phyloP scores from a whole-genome alignment of 2,329 filamentous ascomycete species.

The Bretziella fagacearum region DNA sequence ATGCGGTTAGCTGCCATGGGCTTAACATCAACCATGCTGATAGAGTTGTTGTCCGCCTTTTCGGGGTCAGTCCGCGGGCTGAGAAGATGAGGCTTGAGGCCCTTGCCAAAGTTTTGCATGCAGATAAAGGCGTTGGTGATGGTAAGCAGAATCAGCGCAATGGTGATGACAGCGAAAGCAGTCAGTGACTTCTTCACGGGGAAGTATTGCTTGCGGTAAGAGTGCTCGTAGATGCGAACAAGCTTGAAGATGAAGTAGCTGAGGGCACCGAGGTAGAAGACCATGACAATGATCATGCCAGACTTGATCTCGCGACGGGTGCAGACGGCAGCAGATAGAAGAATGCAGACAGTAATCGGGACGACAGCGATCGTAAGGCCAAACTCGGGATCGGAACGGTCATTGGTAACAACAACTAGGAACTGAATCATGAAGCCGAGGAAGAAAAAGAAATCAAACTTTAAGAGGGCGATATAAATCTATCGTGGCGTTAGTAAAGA shows the following conservation, averaged over 20 bases:
- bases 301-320: conserved; percentile 60
- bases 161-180: conserved; percentile 84
- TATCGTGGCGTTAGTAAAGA: conserved; percentile 22
- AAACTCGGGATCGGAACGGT: conserved; percentile 53
- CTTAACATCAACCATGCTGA: conserved; percentile 40
- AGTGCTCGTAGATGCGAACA: conserved; percentile 73
- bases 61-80: conserved; percentile 32
- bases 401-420: conserved; percentile 66
- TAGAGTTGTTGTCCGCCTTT: conserved; percentile 39
- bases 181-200: conserved; percentile 76
- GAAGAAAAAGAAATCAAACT: conserved; percentile 99
- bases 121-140: conserved; percentile 77
- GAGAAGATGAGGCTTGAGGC: conserved; percentile 72
- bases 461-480: conserved; percentile 95
- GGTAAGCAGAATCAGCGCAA: conserved; percentile 72
- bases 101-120: conserved; percentile 77
- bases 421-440: conserved; percentile 97
- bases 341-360: conserved; percentile 75
- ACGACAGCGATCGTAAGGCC: conserved; percentile 77
- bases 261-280: conserved; percentile 74
- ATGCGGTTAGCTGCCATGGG: conserved; percentile 37
- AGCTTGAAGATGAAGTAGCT: conserved; percentile 98
- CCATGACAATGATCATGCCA: conserved; percentile 63
- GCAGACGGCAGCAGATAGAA: conserved; percentile 70
- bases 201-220: conserved; percentile 43